phyloP scores from a whole-genome alignment of 306 rosid species.

The Rosa rugosa region DNA sequence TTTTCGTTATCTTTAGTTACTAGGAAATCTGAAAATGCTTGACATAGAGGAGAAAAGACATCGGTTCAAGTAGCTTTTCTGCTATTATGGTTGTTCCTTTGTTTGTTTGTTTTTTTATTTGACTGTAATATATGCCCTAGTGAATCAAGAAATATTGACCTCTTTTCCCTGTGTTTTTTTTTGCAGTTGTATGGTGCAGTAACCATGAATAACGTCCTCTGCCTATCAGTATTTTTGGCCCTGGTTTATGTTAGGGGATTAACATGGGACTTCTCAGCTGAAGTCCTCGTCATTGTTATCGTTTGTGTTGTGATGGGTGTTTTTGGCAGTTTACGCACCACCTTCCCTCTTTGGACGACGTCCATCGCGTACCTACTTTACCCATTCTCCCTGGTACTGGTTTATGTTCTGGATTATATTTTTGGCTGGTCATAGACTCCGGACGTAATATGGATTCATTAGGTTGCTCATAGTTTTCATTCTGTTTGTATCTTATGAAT shows the following conservation, averaged over 20 bases:
- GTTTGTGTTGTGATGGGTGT: constrained; percentile 78
- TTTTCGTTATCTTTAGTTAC: neutral
- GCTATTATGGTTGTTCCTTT: neutral
- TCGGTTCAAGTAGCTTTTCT: neutral
- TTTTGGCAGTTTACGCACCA: constrained; percentile 79
- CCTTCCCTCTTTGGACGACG: constrained; percentile 85
- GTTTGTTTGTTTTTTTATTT: neutral
- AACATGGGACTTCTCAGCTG: constrained; percentile 93
- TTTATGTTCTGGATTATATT: constrained; percentile 86
- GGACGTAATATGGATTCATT: neutral
- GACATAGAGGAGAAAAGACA: no score
- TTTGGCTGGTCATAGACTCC: constrained; percentile 80
- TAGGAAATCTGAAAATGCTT: no score
- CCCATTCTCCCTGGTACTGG: constrained; percentile 81
- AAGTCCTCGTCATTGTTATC: constrained; percentile 77
- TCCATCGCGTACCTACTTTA: constrained; percentile 75
- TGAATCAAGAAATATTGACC: neutral
- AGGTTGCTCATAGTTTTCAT: neutral
- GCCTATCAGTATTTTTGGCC: constrained; percentile 91
- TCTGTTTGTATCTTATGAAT: neutral
- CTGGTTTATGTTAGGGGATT: constrained; percentile 76
- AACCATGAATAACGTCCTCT: constrained; percentile 88
- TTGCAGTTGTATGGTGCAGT: constrained; percentile 92
- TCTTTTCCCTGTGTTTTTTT: constrained; percentile 7
- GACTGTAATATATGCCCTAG: neutral